These are phyloP conservation scores for Rhizopogon rudus DNA, from an alignment of 768 basidiomycete genomes.

Conservation along the genomic window DNA sequence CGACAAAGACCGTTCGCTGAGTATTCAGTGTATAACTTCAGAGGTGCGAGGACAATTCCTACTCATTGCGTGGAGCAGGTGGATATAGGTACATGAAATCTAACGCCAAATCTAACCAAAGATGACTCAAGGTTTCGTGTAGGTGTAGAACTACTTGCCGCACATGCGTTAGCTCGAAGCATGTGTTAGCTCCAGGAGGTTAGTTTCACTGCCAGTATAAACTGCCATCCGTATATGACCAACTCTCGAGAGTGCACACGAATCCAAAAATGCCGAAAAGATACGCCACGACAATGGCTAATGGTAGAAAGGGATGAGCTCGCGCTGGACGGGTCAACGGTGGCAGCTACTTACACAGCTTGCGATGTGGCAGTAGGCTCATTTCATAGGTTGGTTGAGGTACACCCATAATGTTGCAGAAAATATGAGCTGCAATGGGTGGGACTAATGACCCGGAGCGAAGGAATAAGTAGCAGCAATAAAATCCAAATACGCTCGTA, in stretches of 20 bases:
- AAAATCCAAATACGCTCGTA: slow-evolving; percentile 91
- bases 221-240: slow-evolving; percentile 38
- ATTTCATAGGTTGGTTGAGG: slow-evolving; percentile 65
- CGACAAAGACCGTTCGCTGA: neutral
- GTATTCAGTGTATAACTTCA: no score
- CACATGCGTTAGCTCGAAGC: neutral
- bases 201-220: slow-evolving; percentile 37
- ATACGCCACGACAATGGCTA: slow-evolving; percentile 56
- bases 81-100: no score
- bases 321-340: slow-evolving; percentile 1
- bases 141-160: neutral
- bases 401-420: slow-evolving; percentile 94
- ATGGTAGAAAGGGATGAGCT: slow-evolving; percentile 4
- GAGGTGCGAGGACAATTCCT: no score
- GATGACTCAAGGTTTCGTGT: neutral
- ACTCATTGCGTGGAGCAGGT: no score
- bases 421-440: slow-evolving; percentile 75
- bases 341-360: slow-evolving; percentile 39
- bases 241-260: slow-evolving; percentile 42
- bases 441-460: slow-evolving; percentile 81
- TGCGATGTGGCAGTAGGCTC: slow-evolving; percentile 42
- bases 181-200: no score
- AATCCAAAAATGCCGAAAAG: slow-evolving; percentile 57
- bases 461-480: slow-evolving; percentile 80
- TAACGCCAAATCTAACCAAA: no score